A percentile compares a stretch with the other conserved stretches of the same genome.
Evolutionary conservation across 139 green algal species (phyloP).

Genomic region (Mesotaenium endlicherianum): DNA sequence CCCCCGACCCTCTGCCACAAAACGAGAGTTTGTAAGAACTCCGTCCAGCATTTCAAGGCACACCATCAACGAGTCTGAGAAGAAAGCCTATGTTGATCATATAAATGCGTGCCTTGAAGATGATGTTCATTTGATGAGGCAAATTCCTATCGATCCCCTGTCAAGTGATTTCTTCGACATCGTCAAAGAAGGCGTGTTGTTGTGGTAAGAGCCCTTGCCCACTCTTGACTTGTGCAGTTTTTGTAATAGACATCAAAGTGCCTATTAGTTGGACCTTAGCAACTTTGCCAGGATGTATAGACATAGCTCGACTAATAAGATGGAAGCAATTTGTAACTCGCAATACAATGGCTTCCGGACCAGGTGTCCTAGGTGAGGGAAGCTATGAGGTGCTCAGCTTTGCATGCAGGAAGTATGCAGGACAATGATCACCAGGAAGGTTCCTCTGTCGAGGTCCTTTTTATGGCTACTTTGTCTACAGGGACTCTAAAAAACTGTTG

Average conservation of each 20-base stretch:
- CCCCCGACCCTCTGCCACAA: background rate
- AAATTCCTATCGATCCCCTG: slow-evolving; percentile 17
- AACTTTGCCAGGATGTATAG: background rate
- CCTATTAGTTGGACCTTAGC: slow-evolving; percentile 7
- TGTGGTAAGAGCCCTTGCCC: slow-evolving; percentile 24
- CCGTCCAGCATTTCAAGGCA: slow-evolving; percentile 13
- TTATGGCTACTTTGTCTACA: background rate
- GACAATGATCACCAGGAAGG: background rate
- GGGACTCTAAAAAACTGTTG: background rate
- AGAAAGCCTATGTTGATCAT: slow-evolving; percentile 39
- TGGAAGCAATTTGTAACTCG: slow-evolving; percentile 10
- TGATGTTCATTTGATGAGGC: slow-evolving; percentile 10
- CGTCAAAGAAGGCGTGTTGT: slow-evolving; percentile 37
- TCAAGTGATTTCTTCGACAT: slow-evolving; percentile 17
- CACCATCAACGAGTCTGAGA: slow-evolving; percentile 38
- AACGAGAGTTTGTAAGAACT: slow-evolving; percentile 24
- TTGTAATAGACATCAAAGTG: too few species aligned
- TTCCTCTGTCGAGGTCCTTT: background rate
- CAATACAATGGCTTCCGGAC: background rate
- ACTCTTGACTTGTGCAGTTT: slow-evolving; percentile 2
- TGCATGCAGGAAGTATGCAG: background rate
- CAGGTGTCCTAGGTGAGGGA: background rate
- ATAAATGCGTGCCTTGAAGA: slow-evolving; percentile 31
- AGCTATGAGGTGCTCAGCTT: background rate
- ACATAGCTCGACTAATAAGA: slow-evolving; percentile 8